Conservation (phyloP, 1,139 yeast species). For the Sugiyamaella neomexicana region DNA sequence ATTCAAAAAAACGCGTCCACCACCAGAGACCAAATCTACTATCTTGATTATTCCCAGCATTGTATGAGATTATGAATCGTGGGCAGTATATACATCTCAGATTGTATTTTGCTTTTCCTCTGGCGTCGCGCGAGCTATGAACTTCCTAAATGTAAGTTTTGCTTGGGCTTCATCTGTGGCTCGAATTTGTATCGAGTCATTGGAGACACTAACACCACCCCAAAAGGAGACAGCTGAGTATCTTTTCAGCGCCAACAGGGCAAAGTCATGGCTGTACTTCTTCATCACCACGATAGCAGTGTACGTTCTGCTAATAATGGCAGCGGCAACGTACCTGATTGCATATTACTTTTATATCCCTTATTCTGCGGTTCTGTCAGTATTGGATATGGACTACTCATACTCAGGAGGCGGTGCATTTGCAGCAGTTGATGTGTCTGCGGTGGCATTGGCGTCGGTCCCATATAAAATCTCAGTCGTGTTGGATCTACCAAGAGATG, state of each 20-base stretch:
- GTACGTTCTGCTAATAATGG: constrained; percentile 24
- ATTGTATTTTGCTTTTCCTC: not conserved
- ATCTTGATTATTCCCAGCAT: too few species aligned
- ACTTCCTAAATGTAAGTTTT: constrained; percentile 3
- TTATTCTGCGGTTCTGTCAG: constrained; percentile 22
- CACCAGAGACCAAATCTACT: too few species aligned
- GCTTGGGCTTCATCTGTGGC: too few species aligned
- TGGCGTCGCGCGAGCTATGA: not conserved
- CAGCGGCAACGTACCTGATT: constrained; percentile 28
- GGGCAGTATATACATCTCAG: not conserved
- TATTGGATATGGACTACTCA: constrained; percentile 30
- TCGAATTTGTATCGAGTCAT: too few species aligned
- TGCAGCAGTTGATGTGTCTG: constrained; percentile 23
- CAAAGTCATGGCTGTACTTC: constrained; percentile 24
- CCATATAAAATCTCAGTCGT: constrained; percentile 35
- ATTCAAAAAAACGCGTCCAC: too few species aligned
- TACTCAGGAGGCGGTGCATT: constrained; percentile 19
- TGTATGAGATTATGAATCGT: not conserved
- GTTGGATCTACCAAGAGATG: constrained; percentile 37
- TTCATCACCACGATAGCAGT: constrained; percentile 22
- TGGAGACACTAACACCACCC: not conserved
- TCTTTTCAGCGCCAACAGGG: constrained; percentile 15
- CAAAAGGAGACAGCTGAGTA: constrained; percentile 17
- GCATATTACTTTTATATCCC: constrained; percentile 33
- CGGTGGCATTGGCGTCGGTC: constrained; percentile 20